Base-by-base conservation (phyloP, 2,329 filamentous ascomycete genomes). In the Rhinocladiella mackenziei region DNA sequence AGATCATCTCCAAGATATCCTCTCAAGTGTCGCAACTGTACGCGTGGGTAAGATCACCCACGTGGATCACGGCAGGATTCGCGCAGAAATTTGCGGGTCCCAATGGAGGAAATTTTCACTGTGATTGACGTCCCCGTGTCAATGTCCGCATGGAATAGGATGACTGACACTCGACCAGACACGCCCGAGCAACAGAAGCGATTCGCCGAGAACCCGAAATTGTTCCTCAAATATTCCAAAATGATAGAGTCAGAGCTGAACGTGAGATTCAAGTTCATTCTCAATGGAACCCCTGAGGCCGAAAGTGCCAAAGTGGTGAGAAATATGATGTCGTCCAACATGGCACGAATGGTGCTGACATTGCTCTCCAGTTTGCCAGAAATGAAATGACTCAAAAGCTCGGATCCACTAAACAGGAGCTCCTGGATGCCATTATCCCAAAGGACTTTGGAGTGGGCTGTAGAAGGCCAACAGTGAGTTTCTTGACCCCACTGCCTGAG, bases 211-310 rank as follows among this genome's bases (percentile, higher is more conserved):
- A 31, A 56, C 4, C 52, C 53, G 3, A 41, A 46, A 2, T 11
- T 33, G 10, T 52, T 41, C 34, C 23, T 71, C 20, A 67, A 70
- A 48, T 73, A 73, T 50, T 65, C 69, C 47, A 72, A 71, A 54
- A 63, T 68, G 41, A 65, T 73, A 42, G 70, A 74, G 46, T 66
- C 67, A 46, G 70, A 73, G 48, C 62, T 78, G 11, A 77, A 76
- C 47, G 67, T 69, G 33, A 65, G 71, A 4, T 78, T 77, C 63
- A 72, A 71, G 33, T 71, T 76, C 58, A 75, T 75, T 54, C 61
- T 73, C 51, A 74, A 72, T 54, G 70, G 68, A n/a, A 68, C 65
- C 5, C 44, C 64, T 38, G 70, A 72, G 60, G 69, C 71, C 1
- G 58, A 60, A 39, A 58, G 63, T 18, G 71, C 71, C 2, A 48